A percentile compares a stretch with the other conserved stretches of the same genome.
These are phyloP conservation scores for Fusarium dimerum DNA, from an alignment of 2,329 filamentous ascomycete species.

Conservation along the genomic window DNA sequence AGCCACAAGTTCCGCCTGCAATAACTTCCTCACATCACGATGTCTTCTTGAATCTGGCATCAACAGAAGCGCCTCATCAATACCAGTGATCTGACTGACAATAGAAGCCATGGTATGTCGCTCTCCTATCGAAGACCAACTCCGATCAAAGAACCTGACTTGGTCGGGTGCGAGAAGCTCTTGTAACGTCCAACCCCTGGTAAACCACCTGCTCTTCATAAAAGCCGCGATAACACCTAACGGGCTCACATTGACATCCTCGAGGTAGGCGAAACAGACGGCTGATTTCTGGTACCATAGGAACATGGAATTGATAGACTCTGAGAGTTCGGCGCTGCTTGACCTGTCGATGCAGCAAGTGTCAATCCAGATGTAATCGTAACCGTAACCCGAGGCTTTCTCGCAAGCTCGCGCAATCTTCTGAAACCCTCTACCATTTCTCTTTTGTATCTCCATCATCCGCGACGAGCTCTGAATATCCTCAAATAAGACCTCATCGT, in stretches of 20 bases:
- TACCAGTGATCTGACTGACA: slow-evolving; percentile 27
- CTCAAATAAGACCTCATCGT: slow-evolving; percentile 26
- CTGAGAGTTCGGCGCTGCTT: slow-evolving; percentile 28
- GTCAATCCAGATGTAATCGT: slow-evolving; percentile 28
- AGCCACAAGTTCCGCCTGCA: slow-evolving; percentile 30
- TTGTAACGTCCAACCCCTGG: slow-evolving; percentile 28
- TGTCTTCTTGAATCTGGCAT: slow-evolving; percentile 19
- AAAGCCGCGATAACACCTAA: slow-evolving; percentile 15
- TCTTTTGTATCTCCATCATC: slow-evolving; percentile 19
- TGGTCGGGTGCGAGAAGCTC: slow-evolving; percentile 28
- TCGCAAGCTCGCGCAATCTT: slow-evolving; percentile 27
- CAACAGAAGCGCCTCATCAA: slow-evolving; percentile 20
- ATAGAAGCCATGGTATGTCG: slow-evolving; percentile 16
- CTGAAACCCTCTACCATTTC: slow-evolving; percentile 21
- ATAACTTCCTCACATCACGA: slow-evolving; percentile 17
- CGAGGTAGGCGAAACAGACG: slow-evolving; percentile 25
- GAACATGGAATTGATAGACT: slow-evolving; percentile 30
- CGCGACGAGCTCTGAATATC: slow-evolving; percentile 22
- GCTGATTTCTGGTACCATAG: slow-evolving; percentile 25
- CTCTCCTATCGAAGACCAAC: slow-evolving; percentile 25
- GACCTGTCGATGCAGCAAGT: slow-evolving; percentile 31
- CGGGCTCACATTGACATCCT: slow-evolving; percentile 20
- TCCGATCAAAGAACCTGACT: slow-evolving; percentile 27
- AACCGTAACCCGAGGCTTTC: slow-evolving; percentile 21
- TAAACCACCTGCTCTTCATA: slow-evolving; percentile 27